phyloP scores from a whole-genome alignment of 164 flowering plant genomes.

The Stephania yunnanensis region DNA sequence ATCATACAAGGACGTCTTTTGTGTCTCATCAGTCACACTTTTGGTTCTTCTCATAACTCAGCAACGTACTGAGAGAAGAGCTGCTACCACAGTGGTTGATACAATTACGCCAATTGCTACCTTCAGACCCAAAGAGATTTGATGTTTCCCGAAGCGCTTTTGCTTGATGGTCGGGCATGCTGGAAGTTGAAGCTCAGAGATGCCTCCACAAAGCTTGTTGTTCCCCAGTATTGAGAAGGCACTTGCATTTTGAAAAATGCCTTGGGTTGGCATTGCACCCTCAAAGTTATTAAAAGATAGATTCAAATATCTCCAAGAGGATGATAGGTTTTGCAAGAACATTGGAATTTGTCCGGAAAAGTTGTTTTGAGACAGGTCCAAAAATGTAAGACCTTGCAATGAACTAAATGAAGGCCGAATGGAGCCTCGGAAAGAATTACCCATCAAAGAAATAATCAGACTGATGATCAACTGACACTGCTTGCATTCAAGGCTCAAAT shows the following conservation, averaged over 20 bases:
- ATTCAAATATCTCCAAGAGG: slow-evolving; percentile 1
- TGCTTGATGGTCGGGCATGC: not conserved
- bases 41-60: not conserved
- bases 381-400: not conserved
- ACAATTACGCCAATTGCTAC: too few species aligned
- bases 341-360: slow-evolving; percentile 5
- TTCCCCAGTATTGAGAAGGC: slow-evolving; percentile 5
- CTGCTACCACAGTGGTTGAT: too few species aligned
- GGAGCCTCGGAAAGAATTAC: too few species aligned
- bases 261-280: not conserved
- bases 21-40: not conserved
- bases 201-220: slow-evolving; percentile 15
- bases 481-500: too few species aligned
- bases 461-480: too few species aligned
- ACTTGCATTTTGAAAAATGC: slow-evolving; percentile 10
- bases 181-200: not conserved
- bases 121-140: not conserved
- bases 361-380: slow-evolving; percentile 4
- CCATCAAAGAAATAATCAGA: too few species aligned
- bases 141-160: not conserved
- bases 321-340: not conserved
- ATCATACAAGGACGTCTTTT: not conserved
- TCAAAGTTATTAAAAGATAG: not conserved
- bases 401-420: slow-evolving; percentile 1
- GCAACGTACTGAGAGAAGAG: too few species aligned